phyloP scores from a whole-genome alignment of 192 early-diverging fungal species.

The Diversispora epigaea region DNA sequence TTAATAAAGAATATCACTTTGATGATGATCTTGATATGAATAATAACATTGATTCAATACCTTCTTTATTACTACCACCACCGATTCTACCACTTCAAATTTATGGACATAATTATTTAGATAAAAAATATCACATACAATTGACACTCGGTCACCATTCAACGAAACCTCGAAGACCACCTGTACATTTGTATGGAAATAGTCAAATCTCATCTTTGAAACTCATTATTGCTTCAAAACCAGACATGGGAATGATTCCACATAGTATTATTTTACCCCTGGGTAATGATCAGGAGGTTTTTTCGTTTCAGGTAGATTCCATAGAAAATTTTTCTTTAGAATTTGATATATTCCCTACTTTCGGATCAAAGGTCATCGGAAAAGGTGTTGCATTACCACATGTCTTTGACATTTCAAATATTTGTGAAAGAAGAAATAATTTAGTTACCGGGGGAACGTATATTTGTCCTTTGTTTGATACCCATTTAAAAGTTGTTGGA shows the following conservation, averaged over 20 bases:
- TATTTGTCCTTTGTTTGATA: constrained; percentile 81
- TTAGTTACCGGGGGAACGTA: constrained; percentile 32
- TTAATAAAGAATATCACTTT: neutral
- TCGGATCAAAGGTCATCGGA: constrained; percentile 92
- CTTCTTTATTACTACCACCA: constrained; percentile 91
- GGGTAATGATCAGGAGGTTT: constrained; percentile 76
- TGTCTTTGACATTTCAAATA: constrained; percentile 55
- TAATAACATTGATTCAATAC: constrained; percentile 66
- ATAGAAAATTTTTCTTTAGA: constrained; percentile 79
- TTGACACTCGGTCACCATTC: constrained; percentile 60
- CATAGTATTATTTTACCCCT: constrained; percentile 89
- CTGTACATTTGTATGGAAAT: constrained; percentile 61
- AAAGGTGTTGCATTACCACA: constrained; percentile 78
- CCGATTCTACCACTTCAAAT: constrained; percentile 98
- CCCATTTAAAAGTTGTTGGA: constrained; percentile 88
- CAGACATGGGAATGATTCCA: constrained; percentile 84
- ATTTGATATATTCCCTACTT: constrained; percentile 95
- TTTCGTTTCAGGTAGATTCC: constrained; percentile 82
- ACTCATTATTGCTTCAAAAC: constrained; percentile 83
- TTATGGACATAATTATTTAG: constrained; percentile 97
- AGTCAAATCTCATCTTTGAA: constrained; percentile 75
- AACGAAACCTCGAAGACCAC: constrained; percentile 40
- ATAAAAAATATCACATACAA: constrained; percentile 85
- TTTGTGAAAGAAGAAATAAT: constrained; percentile 34
- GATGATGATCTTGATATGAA: constrained; percentile 10